Evolutionary conservation across 352 stramenopile genomes (phyloP), one percentile per base, ranked within the genome.

Genomic region (Pythium dissotocum): DNA sequence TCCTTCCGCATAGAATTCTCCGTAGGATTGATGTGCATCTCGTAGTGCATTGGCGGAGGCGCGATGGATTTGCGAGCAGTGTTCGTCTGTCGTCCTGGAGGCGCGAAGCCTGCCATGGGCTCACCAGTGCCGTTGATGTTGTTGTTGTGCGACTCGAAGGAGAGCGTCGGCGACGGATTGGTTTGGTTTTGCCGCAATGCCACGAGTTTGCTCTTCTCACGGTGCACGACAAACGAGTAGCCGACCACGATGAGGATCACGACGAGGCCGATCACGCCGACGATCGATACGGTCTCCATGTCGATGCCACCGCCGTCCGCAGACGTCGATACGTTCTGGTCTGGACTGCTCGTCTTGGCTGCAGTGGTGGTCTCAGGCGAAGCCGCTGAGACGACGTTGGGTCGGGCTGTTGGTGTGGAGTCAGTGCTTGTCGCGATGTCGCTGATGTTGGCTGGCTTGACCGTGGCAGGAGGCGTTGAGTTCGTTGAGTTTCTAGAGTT

Each of bases 151-250:
- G 44, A 52, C 10, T 10, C n/a, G 5, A 52, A 28, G n/a, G n/a
- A 52, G 2, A 52, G 4, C 12, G 44, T 52, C 5, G 44, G 44
- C 44, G 44, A 52, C 44, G 44, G 44, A 13, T 52, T 52, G 4
- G 18, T 52, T 32, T 61, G 55, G 5, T 61, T 32, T 16, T 16
- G 55, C 35, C 24, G 21, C 8, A 69, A 14, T 1, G 42, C 42
- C 13, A 63, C 26, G 24, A 57, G 62, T 32, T 69, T 61, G 6
- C 42, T 28, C 24, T 62, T 63, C n/a, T 69, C 42, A 3, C 54
- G 53, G 28, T 58, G 13, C 9, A 54, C 42, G n/a, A 58, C 33
- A 4, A 61, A 46, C 12, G 62, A 42, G 62, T 69, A 69, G 8
- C 42, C 62, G 3, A 69, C 54, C 1, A 69, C 52, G 12, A 69